Conservation (phyloP, 805 yeast species). For the Myxozyma neotropica region DNA sequence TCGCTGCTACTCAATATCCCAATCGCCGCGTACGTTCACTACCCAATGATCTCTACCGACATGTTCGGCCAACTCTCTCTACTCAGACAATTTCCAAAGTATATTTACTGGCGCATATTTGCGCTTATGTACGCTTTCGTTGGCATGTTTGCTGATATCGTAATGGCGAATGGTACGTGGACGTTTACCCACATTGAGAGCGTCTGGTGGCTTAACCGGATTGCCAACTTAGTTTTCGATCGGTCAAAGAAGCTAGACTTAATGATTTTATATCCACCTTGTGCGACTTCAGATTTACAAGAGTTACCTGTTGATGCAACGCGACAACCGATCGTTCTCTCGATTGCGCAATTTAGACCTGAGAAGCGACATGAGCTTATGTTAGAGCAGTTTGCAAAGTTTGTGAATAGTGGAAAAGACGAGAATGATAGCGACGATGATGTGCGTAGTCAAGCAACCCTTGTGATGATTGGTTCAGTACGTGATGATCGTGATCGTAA, state of each 20-base stretch:
- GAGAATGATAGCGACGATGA: slow-evolving; percentile 6
- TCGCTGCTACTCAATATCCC: slow-evolving; percentile 65
- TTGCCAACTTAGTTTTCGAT: slow-evolving; percentile 14
- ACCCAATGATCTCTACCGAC: slow-evolving; percentile 85
- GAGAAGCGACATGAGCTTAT: slow-evolving; percentile 87
- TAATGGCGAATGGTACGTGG: slow-evolving; percentile 88
- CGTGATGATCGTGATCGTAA: slow-evolving; percentile 66
- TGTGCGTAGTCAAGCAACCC: slow-evolving; percentile 39
- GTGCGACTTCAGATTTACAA: slow-evolving; percentile 60
- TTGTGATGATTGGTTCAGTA: slow-evolving; percentile 83
- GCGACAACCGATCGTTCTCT: slow-evolving; percentile 48
- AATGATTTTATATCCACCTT: slow-evolving; percentile 81
- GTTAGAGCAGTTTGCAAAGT: slow-evolving; percentile 62
- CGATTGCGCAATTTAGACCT: slow-evolving; percentile 90
- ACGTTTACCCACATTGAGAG: slow-evolving; percentile 70
- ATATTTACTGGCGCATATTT: slow-evolving; percentile 71
- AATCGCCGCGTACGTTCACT: slow-evolving; percentile 86
- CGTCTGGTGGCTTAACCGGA: slow-evolving; percentile 57
- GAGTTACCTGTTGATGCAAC: slow-evolving; percentile 24
- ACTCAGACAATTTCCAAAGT: slow-evolving; percentile 46
- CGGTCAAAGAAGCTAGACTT: slow-evolving; percentile 41
- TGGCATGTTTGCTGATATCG: slow-evolving; percentile 67
- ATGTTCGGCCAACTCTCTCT: slow-evolving; percentile 68
- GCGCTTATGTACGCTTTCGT: slow-evolving; percentile 63
- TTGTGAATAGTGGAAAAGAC: slow-evolving; percentile 36